A percentile compares a stretch with the other conserved stretches of the same genome.
Conservation (phyloP, 1,284 basidiomycete species). For the Tilletia indica region DNA sequence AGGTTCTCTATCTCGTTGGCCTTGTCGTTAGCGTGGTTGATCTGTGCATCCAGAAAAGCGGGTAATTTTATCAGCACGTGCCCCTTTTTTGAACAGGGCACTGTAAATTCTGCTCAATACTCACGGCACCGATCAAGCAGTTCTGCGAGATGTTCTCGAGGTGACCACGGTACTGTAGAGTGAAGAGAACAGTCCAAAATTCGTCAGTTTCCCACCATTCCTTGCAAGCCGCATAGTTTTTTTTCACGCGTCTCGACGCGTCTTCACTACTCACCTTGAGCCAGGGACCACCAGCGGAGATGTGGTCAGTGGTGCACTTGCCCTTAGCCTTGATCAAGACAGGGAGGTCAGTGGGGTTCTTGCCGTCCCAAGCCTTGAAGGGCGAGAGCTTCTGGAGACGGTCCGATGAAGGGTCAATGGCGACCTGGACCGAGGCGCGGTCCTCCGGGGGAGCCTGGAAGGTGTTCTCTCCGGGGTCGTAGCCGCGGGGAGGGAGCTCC, state of each 20-base stretch:
- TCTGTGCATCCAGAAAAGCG: conserved; percentile 51
- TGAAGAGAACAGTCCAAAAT: conserved; percentile 89
- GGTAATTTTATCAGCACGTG: not conserved
- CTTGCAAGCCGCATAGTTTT: not conserved
- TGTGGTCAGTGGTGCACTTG: conserved; percentile 80
- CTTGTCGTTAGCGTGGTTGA: conserved; percentile 90
- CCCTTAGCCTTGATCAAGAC: conserved; percentile 97
- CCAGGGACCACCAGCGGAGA: conserved; percentile 96
- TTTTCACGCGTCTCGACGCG: not conserved
- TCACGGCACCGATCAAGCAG: conserved; percentile 79
- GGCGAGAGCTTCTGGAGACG: conserved; percentile 91
- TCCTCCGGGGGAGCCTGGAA: conserved; percentile 92
- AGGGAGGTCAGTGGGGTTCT: conserved; percentile 83
- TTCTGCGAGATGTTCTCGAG: conserved; percentile 98
- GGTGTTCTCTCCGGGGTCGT: conserved; percentile 93
- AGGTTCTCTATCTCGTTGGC: conserved; percentile 93
- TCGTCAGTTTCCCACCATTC: conserved; percentile 56
- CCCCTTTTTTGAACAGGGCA: not conserved
- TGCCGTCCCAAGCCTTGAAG: conserved; percentile 88
- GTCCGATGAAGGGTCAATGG: conserved; percentile 82
- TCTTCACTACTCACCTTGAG: conserved; percentile 64
- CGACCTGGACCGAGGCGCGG: conserved; percentile 78
- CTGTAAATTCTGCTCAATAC: not conserved
- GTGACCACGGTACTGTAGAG: conserved; percentile 99
- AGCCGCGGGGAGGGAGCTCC: conserved; percentile 90